Evolutionary conservation across 2,329 filamentous ascomycete species (phyloP).

Genomic region (Xylaria sp.): DNA sequence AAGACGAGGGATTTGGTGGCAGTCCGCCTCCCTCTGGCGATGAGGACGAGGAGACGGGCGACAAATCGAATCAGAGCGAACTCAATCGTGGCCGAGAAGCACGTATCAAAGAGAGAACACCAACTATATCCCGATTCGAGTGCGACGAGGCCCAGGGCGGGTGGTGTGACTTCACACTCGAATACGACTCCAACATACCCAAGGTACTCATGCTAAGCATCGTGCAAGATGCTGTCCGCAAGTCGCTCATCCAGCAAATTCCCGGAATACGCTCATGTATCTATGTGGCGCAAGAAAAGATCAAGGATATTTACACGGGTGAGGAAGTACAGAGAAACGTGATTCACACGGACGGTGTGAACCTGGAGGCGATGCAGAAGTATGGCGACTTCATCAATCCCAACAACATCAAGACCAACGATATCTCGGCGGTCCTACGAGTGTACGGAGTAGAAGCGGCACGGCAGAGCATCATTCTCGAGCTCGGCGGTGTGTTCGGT

Average conservation of each 20-base stretch:
- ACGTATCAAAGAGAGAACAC: constrained; percentile 70
- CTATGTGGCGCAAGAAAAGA: constrained; percentile 68
- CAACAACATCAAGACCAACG: constrained; percentile 88
- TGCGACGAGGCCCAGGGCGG: constrained; percentile 80
- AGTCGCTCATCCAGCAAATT: constrained; percentile 88
- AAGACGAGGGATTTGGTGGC: constrained; percentile 64
- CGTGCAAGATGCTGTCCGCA: constrained; percentile 81
- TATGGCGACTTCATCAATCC: constrained; percentile 88
- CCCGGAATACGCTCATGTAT: constrained; percentile 78
- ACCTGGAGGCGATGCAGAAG: constrained; percentile 89
- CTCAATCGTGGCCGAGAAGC: constrained; percentile 64
- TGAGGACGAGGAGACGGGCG: constrained; percentile 54
- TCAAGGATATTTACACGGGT: constrained; percentile 59
- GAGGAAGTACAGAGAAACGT: constrained; percentile 62
- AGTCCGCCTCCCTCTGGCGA: constrained; percentile 56
- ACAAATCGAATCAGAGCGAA: constrained; percentile 40
- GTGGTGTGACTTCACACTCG: constrained; percentile 83
- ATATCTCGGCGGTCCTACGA: constrained; percentile 84
- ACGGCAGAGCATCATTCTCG: constrained; percentile 84
- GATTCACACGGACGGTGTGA: constrained; percentile 85
- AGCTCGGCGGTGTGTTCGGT: constrained; percentile 86
- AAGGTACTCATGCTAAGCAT: constrained; percentile 95
- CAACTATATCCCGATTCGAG: constrained; percentile 78
- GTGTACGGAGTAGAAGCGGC: constrained; percentile 95
- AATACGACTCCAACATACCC: constrained; percentile 80